phyloP scores from a whole-genome alignment of 2,329 filamentous ascomycete species.

The Botrytis galanthina region DNA sequence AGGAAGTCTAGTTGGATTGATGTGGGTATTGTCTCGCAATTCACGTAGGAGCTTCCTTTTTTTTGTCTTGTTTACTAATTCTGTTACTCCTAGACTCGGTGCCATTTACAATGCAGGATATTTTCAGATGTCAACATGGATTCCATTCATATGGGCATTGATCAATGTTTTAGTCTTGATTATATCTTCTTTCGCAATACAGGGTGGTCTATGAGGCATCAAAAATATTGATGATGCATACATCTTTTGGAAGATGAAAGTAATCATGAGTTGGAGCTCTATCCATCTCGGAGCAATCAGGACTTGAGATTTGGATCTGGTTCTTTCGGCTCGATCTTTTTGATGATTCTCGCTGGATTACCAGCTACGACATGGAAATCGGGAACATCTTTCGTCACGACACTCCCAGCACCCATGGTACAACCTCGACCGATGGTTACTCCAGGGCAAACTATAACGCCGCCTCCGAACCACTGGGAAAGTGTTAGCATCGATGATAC shows the following conservation, averaged over 20 bases:
- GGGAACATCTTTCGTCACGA: conserved; percentile 76
- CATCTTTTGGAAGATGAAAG: neutral
- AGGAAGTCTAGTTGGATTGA: conserved; percentile 63
- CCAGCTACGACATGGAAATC: conserved; percentile 62
- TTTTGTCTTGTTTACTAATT: conserved; percentile 5
- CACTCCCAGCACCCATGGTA: conserved; percentile 76
- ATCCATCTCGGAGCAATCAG: neutral
- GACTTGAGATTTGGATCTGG: conserved; percentile 29
- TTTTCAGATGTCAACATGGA: conserved; percentile 73
- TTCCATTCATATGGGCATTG: conserved; percentile 67
- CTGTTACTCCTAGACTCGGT: conserved; percentile 46
- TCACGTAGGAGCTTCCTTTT: neutral
- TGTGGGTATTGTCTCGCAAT: conserved; percentile 48
- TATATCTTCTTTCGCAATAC: conserved; percentile 68
- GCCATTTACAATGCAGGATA: conserved; percentile 66
- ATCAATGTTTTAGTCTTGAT: conserved; percentile 67
- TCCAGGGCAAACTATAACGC: conserved; percentile 68
- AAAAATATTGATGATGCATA: neutral
- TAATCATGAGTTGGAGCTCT: neutral
- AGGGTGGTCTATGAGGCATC: conserved; percentile 58
- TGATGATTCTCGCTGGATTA: conserved; percentile 63
- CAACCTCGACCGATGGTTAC: conserved; percentile 74
- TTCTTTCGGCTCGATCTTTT: conserved; percentile 40
- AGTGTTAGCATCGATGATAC: neutral
- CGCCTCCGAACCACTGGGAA: conserved; percentile 66